Evolutionary conservation across 495 filamentous ascomycete genomes (phyloP).

Genomic region (Talaromyces borbonicus): DNA sequence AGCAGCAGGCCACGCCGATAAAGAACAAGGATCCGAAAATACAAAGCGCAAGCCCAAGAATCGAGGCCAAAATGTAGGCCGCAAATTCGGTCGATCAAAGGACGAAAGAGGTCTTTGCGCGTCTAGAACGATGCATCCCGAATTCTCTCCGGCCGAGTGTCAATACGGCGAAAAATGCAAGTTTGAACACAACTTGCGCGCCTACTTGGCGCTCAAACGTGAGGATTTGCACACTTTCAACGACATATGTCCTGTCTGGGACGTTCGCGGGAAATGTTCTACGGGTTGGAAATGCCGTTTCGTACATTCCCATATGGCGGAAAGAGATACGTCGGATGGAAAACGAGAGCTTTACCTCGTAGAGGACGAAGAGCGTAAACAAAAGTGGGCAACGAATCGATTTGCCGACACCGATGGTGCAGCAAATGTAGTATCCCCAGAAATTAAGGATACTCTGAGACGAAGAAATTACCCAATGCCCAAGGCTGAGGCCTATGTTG

Average conservation of each 20-base stretch:
- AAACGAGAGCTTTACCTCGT: conserved; percentile 70
- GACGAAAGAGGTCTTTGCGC: conserved; percentile 74
- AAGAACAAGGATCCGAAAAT: conserved; percentile 33
- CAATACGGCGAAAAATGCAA: conserved; percentile 68
- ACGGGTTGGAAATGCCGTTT: conserved; percentile 92
- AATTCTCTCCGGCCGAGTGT: conserved; percentile 68
- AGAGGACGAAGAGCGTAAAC: conserved; percentile 40
- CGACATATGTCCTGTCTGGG: conserved; percentile 72
- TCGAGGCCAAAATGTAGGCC: conserved; percentile 75
- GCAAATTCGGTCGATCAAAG: conserved; percentile 71
- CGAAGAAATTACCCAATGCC: conserved; percentile 55
- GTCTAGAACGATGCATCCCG: conserved; percentile 50
- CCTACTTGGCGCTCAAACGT: conserved; percentile 77
- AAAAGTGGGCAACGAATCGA: conserved; percentile 24
- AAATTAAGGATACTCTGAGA: conserved; percentile 58
- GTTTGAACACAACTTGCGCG: conserved; percentile 69
- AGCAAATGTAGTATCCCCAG: conserved; percentile 59
- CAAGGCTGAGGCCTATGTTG: conserved; percentile 63
- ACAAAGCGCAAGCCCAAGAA: conserved; percentile 56
- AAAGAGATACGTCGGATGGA: conserved; percentile 64
- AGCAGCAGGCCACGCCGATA: conserved; percentile 44
- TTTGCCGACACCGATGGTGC: conserved; percentile 48
- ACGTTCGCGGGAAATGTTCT: conserved; percentile 61
- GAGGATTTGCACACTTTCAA: conserved; percentile 64
- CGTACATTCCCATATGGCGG: conserved; percentile 67